Conservation (phyloP, 225 moss, liverwort and hornwort genomes). For the Ulota crispa region DNA sequence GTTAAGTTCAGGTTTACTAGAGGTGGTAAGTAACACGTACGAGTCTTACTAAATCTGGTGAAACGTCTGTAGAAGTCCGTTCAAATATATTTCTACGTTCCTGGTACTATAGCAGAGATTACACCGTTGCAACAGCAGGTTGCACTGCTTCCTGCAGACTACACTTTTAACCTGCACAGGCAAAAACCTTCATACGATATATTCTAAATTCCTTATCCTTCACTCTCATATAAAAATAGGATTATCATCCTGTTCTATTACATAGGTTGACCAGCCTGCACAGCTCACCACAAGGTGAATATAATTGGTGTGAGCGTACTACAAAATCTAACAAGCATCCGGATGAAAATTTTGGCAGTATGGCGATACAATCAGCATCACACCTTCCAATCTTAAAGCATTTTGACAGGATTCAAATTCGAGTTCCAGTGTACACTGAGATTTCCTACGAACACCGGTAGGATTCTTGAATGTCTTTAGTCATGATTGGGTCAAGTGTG, state of each 20-base stretch:
- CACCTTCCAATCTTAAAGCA: neutral
- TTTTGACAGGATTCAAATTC: neutral
- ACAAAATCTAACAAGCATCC: neutral
- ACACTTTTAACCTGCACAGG: neutral
- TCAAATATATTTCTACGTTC: neutral
- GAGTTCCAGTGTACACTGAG: neutral
- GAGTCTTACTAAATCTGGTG: neutral
- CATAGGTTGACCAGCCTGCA: neutral
- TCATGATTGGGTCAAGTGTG: neutral
- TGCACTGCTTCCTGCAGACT: neutral
- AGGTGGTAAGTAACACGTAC: neutral
- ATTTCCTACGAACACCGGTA: neutral
- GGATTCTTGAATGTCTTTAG: neutral
- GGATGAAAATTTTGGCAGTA: neutral
- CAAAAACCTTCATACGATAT: neutral
- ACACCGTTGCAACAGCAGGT: neutral
- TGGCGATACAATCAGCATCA: neutral
- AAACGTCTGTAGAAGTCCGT: neutral
- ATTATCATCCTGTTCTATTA: neutral
- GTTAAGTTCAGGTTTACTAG: neutral
- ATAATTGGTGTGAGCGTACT: neutral
- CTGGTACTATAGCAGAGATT: neutral
- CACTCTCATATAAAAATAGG: neutral
- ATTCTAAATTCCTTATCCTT: neutral
- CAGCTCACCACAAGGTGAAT: neutral